These are phyloP conservation scores for Zygosaccharomyces pseudobailii DNA, from an alignment of 1,139 yeast species.

Conservation along the genomic window DNA sequence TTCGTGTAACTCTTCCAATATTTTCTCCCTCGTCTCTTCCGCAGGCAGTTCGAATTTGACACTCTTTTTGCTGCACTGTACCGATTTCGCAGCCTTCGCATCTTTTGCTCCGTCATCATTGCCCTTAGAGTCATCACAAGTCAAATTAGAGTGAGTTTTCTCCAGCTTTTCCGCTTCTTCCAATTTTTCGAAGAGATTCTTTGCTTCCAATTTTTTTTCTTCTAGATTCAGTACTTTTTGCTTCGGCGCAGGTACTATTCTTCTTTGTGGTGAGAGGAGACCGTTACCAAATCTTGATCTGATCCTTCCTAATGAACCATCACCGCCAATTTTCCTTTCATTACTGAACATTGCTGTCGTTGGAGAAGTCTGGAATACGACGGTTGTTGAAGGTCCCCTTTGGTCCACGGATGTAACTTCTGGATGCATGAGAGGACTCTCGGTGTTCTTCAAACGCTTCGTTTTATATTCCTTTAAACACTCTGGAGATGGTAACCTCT, in stretches of 20 bases:
- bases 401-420: constrained; percentile 5
- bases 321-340: constrained; percentile 22
- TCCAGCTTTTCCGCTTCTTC: constrained; percentile 6
- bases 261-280: constrained; percentile 19
- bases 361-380: constrained; percentile 23
- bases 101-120: not conserved
- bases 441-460: constrained; percentile 17
- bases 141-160: no score
- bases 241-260: not conserved
- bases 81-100: not conserved
- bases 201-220: constrained; percentile 8
- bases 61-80: constrained; percentile 10
- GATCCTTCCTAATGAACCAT: constrained; percentile 26
- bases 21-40: not conserved
- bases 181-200: constrained; percentile 14
- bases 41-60: constrained; percentile 19
- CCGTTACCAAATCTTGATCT: constrained; percentile 24
- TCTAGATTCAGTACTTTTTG: not conserved
- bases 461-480: constrained; percentile 13
- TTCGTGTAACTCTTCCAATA: constrained; percentile 2
- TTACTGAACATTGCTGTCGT: constrained; percentile 18
- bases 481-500: constrained; percentile 18
- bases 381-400: constrained; percentile 10
- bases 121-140: no score
- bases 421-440: constrained; percentile 8